phyloP scores from a whole-genome alignment of 257 asterid genomes.

The Henckelia pumila region DNA sequence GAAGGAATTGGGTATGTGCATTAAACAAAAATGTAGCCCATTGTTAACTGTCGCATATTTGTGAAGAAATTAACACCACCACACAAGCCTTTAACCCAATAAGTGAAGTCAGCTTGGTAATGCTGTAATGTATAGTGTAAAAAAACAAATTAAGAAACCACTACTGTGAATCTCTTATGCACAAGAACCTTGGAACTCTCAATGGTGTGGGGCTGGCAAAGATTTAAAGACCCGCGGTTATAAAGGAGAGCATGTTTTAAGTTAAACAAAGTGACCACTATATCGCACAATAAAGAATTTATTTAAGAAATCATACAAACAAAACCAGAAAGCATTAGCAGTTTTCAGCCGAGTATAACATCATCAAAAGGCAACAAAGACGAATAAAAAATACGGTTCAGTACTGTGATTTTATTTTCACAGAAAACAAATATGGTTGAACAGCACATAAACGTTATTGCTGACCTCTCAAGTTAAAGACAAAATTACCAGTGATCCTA shows the following conservation, averaged over 20 bases:
- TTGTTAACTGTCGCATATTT: no score
- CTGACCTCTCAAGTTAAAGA: neutral
- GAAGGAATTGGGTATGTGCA: neutral
- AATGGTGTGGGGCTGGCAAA: neutral
- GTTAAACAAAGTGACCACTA: conserved; percentile 2
- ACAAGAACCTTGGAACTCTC: neutral
- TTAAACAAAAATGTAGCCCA: no score
- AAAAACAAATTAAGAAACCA: neutral
- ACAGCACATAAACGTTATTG: neutral
- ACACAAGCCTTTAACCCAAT: no score
- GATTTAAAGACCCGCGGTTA: neutral
- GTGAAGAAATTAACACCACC: no score
- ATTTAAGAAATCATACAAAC: neutral
- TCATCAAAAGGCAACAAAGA: conserved; percentile 6
- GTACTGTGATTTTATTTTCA: no score
- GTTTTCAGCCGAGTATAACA: conserved; percentile 1
- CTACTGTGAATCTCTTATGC: neutral
- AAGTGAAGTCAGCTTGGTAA: neutral
- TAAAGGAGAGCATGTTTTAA: neutral
- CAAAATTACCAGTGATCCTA: neutral
- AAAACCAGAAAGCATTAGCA: conserved; percentile 10
- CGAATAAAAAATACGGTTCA: no score
- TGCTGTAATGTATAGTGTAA: neutral
- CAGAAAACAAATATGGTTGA: neutral
- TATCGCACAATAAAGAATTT: neutral